Evolutionary conservation across 1,139 yeast species (phyloP).

Genomic region (Saccharomyces hybrid): DNA sequence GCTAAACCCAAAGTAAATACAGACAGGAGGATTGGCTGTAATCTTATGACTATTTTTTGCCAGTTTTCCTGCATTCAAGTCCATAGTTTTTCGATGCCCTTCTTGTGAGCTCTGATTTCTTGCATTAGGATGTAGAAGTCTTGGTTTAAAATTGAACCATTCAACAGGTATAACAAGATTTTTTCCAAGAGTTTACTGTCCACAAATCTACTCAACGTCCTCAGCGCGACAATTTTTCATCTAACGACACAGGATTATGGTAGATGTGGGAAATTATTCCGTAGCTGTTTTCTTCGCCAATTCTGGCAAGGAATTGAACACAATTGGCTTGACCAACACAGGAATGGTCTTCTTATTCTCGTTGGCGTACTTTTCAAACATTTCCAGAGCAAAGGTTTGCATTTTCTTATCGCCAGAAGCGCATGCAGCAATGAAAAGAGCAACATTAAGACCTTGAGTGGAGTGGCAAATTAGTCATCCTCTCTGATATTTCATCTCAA

Average conservation of each 20-base stretch:
- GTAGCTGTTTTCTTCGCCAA: slow-evolving; percentile 57
- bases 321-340: slow-evolving; percentile 70
- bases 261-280: slow-evolving; percentile 59
- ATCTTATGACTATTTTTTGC: slow-evolving; percentile 52
- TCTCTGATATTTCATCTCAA: slow-evolving; percentile 67
- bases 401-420: slow-evolving; percentile 50
- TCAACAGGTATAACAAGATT: too few relatives aligned
- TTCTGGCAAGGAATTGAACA: slow-evolving; percentile 59
- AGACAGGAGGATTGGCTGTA: slow-evolving; percentile 79
- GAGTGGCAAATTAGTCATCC: slow-evolving; percentile 60
- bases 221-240: slow-evolving; percentile 72
- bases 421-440: slow-evolving; percentile 65
- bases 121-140: too few relatives aligned
- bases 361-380: slow-evolving; percentile 50
- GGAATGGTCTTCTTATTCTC: slow-evolving; percentile 67
- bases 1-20: slow-evolving; percentile 57
- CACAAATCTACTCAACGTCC: slow-evolving; percentile 65
- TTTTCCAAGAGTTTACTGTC: slow-evolving; percentile 35
- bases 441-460: slow-evolving; percentile 70
- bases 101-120: too few relatives aligned
- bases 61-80: slow-evolving; percentile 68
- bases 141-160: too few relatives aligned
- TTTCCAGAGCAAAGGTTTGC: slow-evolving; percentile 44
- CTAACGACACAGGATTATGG: slow-evolving; percentile 56
- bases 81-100: slow-evolving; percentile 51